phyloP scores from a whole-genome alignment of 257 asterid genomes.

The Solanum corneliomulleri region DNA sequence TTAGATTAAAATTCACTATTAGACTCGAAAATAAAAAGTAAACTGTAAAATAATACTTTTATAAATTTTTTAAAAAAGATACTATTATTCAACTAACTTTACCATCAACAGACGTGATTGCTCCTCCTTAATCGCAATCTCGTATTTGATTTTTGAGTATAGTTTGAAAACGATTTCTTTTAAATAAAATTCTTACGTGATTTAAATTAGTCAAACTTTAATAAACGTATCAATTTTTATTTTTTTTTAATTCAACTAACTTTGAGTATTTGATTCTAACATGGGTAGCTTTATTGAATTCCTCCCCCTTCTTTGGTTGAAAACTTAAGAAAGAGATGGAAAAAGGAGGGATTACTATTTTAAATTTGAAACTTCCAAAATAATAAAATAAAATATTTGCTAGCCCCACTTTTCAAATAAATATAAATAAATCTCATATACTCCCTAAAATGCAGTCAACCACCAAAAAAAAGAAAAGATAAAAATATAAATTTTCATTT shows the following conservation, averaged over 20 bases:
- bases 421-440: not conserved
- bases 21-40: not conserved
- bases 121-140: not conserved
- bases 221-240: too few relatives aligned
- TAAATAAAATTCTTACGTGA: fast-evolving
- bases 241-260: not conserved
- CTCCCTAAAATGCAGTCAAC: not conserved
- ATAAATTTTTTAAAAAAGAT: not conserved
- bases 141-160: too few relatives aligned
- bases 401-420: not conserved
- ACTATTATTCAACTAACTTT: not conserved
- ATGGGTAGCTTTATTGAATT: not conserved
- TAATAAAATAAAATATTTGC: not conserved
- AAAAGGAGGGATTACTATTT: not conserved
- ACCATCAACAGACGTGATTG: not conserved
- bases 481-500: not conserved
- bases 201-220: too few relatives aligned
- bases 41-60: not conserved
- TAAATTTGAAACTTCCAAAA: not conserved
- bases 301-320: not conserved
- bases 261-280: not conserved
- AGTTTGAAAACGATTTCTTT: not conserved
- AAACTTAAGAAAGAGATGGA: not conserved
- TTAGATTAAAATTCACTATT: not conserved
- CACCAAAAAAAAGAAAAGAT: not conserved